These are phyloP conservation scores for Pezicula rhizophila DNA, from an alignment of 2,329 filamentous ascomycete genomes.

Conservation along the genomic window DNA sequence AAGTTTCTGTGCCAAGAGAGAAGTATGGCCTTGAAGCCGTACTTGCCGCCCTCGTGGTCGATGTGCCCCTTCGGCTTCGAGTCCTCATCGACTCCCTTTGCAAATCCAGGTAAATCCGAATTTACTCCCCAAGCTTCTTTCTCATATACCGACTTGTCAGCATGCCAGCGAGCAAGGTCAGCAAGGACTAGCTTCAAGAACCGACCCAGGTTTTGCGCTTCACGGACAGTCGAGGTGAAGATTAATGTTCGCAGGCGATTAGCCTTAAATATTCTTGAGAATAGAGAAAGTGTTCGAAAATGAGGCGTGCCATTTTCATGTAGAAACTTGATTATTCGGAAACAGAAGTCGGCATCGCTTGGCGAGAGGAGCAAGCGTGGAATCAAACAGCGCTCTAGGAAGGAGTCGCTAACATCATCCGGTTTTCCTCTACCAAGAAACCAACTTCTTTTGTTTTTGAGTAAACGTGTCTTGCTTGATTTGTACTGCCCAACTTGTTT, in stretches of 20 bases:
- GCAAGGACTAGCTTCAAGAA: slow-evolving; percentile 79
- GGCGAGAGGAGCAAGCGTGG: slow-evolving; percentile 80
- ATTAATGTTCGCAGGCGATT: slow-evolving; percentile 77
- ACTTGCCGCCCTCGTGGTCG: slow-evolving; percentile 77
- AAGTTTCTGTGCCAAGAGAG: slow-evolving; percentile 88
- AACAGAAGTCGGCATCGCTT: slow-evolving; percentile 82
- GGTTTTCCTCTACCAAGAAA: slow-evolving; percentile 62
- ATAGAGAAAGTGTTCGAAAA: slow-evolving; percentile 79
- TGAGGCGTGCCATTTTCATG: slow-evolving; percentile 79
- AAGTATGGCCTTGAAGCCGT: slow-evolving; percentile 76
- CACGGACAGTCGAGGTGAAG: slow-evolving; percentile 82
- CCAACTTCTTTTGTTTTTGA: slow-evolving; percentile 71
- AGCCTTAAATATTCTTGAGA: slow-evolving; percentile 78
- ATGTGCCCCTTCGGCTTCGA: slow-evolving; percentile 67
- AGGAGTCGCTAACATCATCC: slow-evolving; percentile 63
- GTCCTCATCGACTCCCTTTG: slow-evolving; percentile 62
- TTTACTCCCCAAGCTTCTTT: slow-evolving; percentile 69
- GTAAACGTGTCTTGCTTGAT: slow-evolving; percentile 62
- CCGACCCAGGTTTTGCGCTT: slow-evolving; percentile 87
- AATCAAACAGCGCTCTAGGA: slow-evolving; percentile 89
- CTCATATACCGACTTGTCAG: slow-evolving; percentile 68
- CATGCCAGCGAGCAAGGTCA: slow-evolving; percentile 80
- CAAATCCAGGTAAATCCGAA: slow-evolving; percentile 70
- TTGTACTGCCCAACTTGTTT: slow-evolving; percentile 61
- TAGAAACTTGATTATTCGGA: slow-evolving; percentile 79